A percentile compares a stretch with the other conserved stretches of the same genome.
Conservation (phyloP, 73 alveolate species). For the Uronychia setigera region DNA sequence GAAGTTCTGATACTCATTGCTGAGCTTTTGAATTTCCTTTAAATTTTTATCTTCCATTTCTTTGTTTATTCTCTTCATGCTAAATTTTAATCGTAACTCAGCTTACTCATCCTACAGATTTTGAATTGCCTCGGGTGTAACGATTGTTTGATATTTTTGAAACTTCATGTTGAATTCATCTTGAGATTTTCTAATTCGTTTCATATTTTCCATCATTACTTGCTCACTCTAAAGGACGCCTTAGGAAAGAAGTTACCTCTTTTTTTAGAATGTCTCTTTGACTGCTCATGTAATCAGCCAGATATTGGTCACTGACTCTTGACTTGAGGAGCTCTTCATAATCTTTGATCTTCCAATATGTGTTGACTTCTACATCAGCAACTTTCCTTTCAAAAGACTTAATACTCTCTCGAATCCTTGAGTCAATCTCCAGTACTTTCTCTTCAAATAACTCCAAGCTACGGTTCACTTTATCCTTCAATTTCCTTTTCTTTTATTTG, state of each 20-base stretch:
- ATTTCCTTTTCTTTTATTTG: neutral
- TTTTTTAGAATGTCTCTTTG: neutral
- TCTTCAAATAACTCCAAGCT: neutral
- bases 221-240: neutral
- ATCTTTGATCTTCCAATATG: conserved; percentile 74
- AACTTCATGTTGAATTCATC: neutral
- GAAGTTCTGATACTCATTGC: too few relatives aligned
- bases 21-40: too few relatives aligned
- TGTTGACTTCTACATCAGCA: conserved; percentile 55
- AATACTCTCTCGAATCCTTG: neutral
- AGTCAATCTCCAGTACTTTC: neutral
- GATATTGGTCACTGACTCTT: conserved; percentile 54
- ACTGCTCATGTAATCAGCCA: conserved; percentile 40
- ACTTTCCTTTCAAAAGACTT: conserved; percentile 42
- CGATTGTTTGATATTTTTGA: neutral
- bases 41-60: too few relatives aligned
- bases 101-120: too few relatives aligned
- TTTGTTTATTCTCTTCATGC: too few relatives aligned
- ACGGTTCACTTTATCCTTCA: neutral
- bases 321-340: conserved; percentile 67
- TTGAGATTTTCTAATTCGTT: neutral
- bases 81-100: too few relatives aligned
- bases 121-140: neutral
- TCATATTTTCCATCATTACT: neutral
- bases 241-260: neutral